Evolutionary conservation across 495 filamentous ascomycete species (phyloP).

Genomic region (Penicillium salamii): DNA sequence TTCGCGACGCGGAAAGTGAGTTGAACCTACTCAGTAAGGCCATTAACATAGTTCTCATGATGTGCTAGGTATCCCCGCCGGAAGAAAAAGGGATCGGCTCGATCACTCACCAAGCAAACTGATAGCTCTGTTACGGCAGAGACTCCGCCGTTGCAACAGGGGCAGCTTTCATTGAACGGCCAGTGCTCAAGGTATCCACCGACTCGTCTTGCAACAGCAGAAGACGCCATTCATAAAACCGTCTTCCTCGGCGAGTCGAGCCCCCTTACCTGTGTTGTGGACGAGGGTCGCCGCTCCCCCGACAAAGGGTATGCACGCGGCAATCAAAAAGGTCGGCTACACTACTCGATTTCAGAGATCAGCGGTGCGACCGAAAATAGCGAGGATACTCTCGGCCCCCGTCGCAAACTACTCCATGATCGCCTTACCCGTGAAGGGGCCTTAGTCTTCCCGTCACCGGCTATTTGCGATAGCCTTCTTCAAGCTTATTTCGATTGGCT

Average conservation of each 20-base stretch:
- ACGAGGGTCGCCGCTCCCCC: slow-evolving; percentile 31
- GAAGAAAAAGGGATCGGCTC: slow-evolving; percentile 16
- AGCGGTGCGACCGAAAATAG: slow-evolving; percentile 6
- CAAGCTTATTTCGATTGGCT: slow-evolving; percentile 46
- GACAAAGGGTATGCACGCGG: slow-evolving; percentile 25
- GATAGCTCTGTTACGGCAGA: background rate
- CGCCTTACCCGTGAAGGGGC: slow-evolving; percentile 35
- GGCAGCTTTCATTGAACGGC: background rate
- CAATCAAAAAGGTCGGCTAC: slow-evolving; percentile 28
- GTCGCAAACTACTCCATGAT: slow-evolving; percentile 19
- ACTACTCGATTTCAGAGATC: slow-evolving; percentile 34
- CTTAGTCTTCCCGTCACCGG: slow-evolving; percentile 32
- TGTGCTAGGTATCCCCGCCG: slow-evolving; percentile 26
- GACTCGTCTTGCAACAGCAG: background rate
- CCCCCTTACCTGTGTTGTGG: slow-evolving; percentile 39
- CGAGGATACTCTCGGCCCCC: slow-evolving; percentile 13
- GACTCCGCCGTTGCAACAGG: background rate
- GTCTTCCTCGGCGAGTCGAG: slow-evolving; percentile 44
- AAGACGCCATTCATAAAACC: slow-evolving; percentile 25
- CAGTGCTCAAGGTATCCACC: slow-evolving; percentile 9
- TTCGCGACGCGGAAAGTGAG: slow-evolving; percentile 46
- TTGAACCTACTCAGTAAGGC: background rate
- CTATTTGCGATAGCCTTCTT: slow-evolving; percentile 30
- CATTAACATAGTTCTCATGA: background rate
- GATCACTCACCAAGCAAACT: background rate